Percentiles rank a stretch among this genome's conserved stretches.
These are phyloP conservation scores for Ambrosiella cleistominuta DNA, from an alignment of 2,329 filamentous ascomycete species.

Conservation along the genomic window DNA sequence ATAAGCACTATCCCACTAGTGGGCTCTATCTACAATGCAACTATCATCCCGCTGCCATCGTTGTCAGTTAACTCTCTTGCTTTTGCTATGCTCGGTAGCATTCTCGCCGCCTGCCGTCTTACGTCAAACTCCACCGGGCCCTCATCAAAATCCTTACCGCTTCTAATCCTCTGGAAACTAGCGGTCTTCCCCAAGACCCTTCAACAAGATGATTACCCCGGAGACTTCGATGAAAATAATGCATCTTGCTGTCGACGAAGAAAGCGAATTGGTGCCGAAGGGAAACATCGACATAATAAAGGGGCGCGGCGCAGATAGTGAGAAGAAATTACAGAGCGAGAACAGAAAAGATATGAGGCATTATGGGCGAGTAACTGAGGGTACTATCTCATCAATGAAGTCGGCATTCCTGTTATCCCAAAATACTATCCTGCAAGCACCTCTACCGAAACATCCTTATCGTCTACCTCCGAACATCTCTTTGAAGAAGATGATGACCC, in stretches of 20 bases:
- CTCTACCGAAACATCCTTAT: not conserved
- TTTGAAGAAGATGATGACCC: constrained; percentile 14
- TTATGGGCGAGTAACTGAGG: constrained; percentile 73
- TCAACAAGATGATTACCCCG: not conserved
- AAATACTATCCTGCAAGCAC: not conserved
- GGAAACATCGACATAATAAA: constrained; percentile 54
- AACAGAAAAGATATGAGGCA: constrained; percentile 67
- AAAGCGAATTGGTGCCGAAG: constrained; percentile 27
- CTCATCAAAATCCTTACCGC: not conserved
- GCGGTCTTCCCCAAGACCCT: constrained; percentile 21
- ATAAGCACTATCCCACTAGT: not conserved
- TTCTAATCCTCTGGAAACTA: not conserved
- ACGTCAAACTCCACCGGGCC: constrained; percentile 22
- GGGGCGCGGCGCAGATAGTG: constrained; percentile 60
- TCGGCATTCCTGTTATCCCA: not conserved
- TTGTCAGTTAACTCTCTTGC: constrained; percentile 49
- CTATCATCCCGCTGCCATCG: constrained; percentile 16
- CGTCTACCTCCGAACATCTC: too few relatives aligned
- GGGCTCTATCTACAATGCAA: not conserved
- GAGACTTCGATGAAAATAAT: constrained; percentile 31
- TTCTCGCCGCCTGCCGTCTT: constrained; percentile 46
- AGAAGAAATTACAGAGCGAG: constrained; percentile 51
- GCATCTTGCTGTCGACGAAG: constrained; percentile 33
- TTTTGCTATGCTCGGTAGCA: constrained; percentile 58
- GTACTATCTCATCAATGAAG: constrained; percentile 23